These are phyloP conservation scores for Chrysosporium queenslandicum DNA, from an alignment of 2,329 filamentous ascomycete species.

Conservation along the genomic window DNA sequence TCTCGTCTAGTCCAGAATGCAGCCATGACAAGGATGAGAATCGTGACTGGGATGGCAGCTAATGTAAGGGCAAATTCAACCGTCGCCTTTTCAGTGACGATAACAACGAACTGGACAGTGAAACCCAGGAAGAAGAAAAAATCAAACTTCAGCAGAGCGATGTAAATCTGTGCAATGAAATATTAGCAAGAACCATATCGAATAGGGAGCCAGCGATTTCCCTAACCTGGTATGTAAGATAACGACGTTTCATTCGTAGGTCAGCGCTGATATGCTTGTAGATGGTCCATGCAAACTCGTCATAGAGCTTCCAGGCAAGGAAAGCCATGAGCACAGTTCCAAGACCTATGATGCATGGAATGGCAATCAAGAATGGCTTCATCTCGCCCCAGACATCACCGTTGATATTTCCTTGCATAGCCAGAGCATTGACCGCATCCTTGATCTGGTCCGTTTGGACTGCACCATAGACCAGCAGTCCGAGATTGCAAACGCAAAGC, in stretches of 20 bases:
- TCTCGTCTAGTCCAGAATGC: constrained; percentile 79
- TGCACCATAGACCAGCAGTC: constrained; percentile 81
- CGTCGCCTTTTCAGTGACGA: constrained; percentile 61
- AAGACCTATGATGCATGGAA: constrained; percentile 72
- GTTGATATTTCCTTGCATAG: constrained; percentile 37
- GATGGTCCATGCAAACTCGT: constrained; percentile 98
- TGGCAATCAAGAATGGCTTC: constrained; percentile 68
- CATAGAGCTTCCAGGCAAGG: constrained; percentile 88
- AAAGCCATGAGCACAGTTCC: constrained; percentile 63
- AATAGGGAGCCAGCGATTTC: not conserved
- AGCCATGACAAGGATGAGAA: constrained; percentile 74
- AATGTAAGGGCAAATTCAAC: constrained; percentile 79
- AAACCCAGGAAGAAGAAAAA: constrained; percentile 99
- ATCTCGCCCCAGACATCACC: constrained; percentile 57
- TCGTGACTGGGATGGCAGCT: constrained; percentile 81
- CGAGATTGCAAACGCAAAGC: constrained; percentile 82
- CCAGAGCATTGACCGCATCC: constrained; percentile 55
- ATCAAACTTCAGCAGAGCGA: constrained; percentile 94
- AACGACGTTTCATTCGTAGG: constrained; percentile 90
- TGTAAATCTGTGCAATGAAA: constrained; percentile 63
- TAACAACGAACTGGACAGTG: constrained; percentile 93
- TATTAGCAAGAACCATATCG: not conserved
- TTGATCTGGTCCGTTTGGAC: constrained; percentile 88
- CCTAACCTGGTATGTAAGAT: constrained; percentile 88
- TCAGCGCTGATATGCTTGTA: constrained; percentile 98